Base-by-base conservation (phyloP, 1,284 basidiomycete species). In the Tylopilus sp. region DNA sequence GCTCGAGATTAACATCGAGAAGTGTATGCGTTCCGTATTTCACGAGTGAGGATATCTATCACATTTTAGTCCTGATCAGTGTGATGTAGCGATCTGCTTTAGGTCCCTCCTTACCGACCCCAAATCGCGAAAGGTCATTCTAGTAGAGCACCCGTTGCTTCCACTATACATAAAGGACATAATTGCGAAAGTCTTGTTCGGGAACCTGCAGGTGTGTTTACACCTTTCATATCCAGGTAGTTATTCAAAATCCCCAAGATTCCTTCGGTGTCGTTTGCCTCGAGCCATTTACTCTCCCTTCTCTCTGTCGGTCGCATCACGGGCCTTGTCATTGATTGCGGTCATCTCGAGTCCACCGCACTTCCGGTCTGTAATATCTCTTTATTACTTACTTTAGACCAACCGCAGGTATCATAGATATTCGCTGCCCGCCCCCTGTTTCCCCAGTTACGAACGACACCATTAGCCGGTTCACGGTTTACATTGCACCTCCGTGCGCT, bases 91-190 rank as follows among this genome's bases (percentile, higher is more conserved):
- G 57, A 38, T 54, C 26, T 61, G 24, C 60, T 66, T 64, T 64
- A 97, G 96, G 73, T 93, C 95, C 63, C 86, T 99, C 55, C 86
- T 98, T 78, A 93, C 94, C 67, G 98, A 99, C 76, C 93, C 97
- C 1, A 97, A 96, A 78, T 91, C 95, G 44, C 89, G 97, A 58
- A 98, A 97, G 78, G 92, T 99, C 63, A 94, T 99, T 58, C 75
- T 99, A 33, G 84, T 97, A 9, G 97, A 99, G 79, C 93, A 95
- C 75, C 94, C 97, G 0, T 82, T 98, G 57, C 82, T 98, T 16
- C 95, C 97, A 1, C 80, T 94, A 3, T 87, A 91, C 67, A 90
- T 98, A 75, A 98, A 98, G 79, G 94, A 97, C 57, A 89, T 90
- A 68, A 87, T 99, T 57, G 95, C 95, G 8, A 87, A 90, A 58